A percentile compares a stretch with the other conserved stretches of the same genome.
Conservation (phyloP, 2,329 filamentous ascomycete species). For the Fusarium dlaminii region DNA sequence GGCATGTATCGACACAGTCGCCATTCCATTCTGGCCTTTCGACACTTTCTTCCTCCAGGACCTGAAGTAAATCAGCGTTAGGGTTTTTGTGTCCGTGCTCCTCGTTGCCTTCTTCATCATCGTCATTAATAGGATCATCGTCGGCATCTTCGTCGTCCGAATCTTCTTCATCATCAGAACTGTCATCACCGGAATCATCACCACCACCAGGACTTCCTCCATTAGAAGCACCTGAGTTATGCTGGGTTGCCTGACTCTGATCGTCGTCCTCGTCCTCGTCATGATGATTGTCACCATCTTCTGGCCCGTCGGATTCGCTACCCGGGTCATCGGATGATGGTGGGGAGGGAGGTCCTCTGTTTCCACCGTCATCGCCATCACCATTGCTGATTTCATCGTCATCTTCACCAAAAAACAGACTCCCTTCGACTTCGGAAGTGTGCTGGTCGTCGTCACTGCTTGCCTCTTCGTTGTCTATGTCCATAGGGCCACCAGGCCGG, state of each 20-base stretch:
- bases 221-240: background rate
- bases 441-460: background rate
- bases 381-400: background rate
- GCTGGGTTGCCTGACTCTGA: background rate
- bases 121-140: background rate
- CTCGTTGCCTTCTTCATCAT: background rate
- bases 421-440: background rate
- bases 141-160: background rate
- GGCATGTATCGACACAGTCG: background rate
- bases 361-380: background rate
- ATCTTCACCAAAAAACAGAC: background rate
- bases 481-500: background rate
- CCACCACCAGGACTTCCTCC: background rate
- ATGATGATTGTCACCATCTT: background rate
- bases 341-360: background rate
- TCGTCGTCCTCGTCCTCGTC: background rate
- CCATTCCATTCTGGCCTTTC: background rate
- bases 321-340: background rate
- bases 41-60: background rate
- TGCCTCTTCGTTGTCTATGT: background rate
- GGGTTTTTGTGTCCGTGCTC: background rate
- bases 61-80: accelerated
- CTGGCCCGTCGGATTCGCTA: background rate
- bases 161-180: background rate
- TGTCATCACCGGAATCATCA: background rate